Conservation (phyloP, 2,329 filamentous ascomycete genomes). For the Claviceps arundinis region DNA sequence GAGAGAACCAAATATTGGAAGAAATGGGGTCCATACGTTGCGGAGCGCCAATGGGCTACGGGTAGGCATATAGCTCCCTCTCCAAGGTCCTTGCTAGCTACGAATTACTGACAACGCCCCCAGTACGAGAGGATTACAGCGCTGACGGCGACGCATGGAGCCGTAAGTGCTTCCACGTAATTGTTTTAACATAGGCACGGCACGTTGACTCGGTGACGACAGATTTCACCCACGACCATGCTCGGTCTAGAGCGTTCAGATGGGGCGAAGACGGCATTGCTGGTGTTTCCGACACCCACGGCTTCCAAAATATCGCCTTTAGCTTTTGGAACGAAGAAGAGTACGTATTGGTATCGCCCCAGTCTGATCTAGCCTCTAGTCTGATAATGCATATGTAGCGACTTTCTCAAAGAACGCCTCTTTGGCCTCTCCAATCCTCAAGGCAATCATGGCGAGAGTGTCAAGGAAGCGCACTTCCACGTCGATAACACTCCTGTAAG, state of each 20-base stretch:
- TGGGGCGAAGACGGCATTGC: slow-evolving; percentile 98
- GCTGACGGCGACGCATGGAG: slow-evolving; percentile 91
- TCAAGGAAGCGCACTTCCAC: slow-evolving; percentile 96
- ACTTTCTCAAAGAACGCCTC: slow-evolving; percentile 86
- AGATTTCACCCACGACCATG: slow-evolving; percentile 93
- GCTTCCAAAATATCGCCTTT: slow-evolving; percentile 84
- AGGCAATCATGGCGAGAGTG: slow-evolving; percentile 91
- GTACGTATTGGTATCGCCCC: slow-evolving; percentile 29
- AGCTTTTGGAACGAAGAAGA: slow-evolving; percentile 97
- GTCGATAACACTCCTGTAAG: slow-evolving; percentile 76
- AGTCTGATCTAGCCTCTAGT: too few relatives aligned
- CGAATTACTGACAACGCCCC: slow-evolving; percentile 12
- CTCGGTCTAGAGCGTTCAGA: slow-evolving; percentile 74
- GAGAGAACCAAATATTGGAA: slow-evolving; percentile 89
- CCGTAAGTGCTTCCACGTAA: slow-evolving; percentile 43
- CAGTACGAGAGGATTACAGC: slow-evolving; percentile 79
- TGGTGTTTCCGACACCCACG: slow-evolving; percentile 83
- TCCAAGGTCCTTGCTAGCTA: not conserved
- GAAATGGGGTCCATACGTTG: slow-evolving; percentile 90
- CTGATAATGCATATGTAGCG: slow-evolving; percentile 37
- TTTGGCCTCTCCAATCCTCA: slow-evolving; percentile 94
- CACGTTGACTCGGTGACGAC: slow-evolving; percentile 1
- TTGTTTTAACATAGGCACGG: not conserved
- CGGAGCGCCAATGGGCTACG: slow-evolving; percentile 92
- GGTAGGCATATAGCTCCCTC: slow-evolving; percentile 36